Evolutionary conservation across 306 rosid genomes (phyloP).

Genomic region (Cajanus cajan): DNA sequence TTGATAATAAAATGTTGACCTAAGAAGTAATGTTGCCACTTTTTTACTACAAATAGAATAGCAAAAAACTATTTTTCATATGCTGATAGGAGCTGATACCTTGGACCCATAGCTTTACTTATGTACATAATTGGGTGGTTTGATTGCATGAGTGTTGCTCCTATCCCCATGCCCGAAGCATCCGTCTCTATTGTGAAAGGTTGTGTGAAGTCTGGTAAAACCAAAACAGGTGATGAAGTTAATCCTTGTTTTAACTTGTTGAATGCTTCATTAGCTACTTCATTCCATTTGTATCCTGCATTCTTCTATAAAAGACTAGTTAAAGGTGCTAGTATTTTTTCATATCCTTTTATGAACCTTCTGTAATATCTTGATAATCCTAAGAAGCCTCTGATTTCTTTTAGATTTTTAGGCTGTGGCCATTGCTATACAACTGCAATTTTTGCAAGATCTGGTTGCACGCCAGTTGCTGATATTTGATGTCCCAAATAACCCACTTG

Average conservation of each 20-base stretch:
- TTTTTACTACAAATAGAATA: background rate
- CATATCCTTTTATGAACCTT: too few species aligned
- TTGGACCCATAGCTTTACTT: too few species aligned
- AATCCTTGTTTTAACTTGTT: background rate
- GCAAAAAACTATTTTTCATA: background rate
- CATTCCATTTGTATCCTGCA: background rate
- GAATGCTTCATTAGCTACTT: background rate
- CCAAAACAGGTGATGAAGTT: too few species aligned
- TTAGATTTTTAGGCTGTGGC: background rate
- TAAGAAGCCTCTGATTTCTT: background rate
- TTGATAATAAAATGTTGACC: background rate
- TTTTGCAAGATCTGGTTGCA: background rate
- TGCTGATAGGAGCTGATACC: too few species aligned
- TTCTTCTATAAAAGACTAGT: too few species aligned
- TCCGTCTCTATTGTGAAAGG: background rate
- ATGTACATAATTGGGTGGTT: too few species aligned
- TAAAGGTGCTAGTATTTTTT: too few species aligned
- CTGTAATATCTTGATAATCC: background rate
- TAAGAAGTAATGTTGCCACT: background rate
- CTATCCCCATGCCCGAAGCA: background rate
- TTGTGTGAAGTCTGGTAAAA: too few species aligned
- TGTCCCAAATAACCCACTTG: background rate
- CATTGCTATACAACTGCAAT: background rate
- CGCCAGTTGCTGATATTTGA: background rate
- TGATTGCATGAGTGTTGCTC: too few species aligned